Evolutionary conservation across 208 protist species (phyloP), one percentile per base, ranked within the genome.

Genomic region (Leishmania braziliensis): DNA sequence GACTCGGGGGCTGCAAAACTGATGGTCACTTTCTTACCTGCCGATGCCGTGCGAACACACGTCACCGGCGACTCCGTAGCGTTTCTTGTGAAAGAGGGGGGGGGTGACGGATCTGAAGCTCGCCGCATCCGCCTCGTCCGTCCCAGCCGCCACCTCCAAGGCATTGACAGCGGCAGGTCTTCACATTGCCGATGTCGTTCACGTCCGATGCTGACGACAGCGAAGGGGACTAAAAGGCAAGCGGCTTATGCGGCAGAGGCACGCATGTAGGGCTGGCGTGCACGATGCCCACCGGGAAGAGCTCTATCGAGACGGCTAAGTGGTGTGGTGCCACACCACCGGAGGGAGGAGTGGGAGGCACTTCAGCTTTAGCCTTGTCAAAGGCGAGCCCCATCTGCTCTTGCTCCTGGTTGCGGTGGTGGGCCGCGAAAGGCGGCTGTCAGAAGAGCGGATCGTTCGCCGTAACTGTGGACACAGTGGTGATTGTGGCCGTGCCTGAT

Each of bases 101-200:
- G 39, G 39, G 39, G 39, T 43, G 12, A 85, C 46, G 46, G 77
- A 85, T 77, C 82, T 85, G 66, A 81, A 81, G 72, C 73, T 66
- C 2, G 54, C 53, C 5, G 26, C 70, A 43, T 71, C 75, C 12
- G 73, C 60, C 20, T n/a, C 68, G 10, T 71, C 48, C 14, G 18
- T 58, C 12, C 4, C 39, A 36, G 51, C 20, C 1, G n/a, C 66
- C n/a, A 29, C 48, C 80, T 53, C 79, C 16, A 43, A 1, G 48
- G 10, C 70, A 51, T 48, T 29, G 46, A 33, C 70, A 33, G 70
- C 48, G 70, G 48, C n/a, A 10, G 3, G n/a, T 54, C 48, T 23
- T 50, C 39, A 66, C 36, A 18, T 73, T 29, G 20, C 68, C 23
- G 20, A 48, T 26, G 4, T 20, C 3, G 43, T 33, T 14, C 46